Base-by-base conservation (phyloP, 352 stramenopile species). In the Globisporangium nagaii region DNA sequence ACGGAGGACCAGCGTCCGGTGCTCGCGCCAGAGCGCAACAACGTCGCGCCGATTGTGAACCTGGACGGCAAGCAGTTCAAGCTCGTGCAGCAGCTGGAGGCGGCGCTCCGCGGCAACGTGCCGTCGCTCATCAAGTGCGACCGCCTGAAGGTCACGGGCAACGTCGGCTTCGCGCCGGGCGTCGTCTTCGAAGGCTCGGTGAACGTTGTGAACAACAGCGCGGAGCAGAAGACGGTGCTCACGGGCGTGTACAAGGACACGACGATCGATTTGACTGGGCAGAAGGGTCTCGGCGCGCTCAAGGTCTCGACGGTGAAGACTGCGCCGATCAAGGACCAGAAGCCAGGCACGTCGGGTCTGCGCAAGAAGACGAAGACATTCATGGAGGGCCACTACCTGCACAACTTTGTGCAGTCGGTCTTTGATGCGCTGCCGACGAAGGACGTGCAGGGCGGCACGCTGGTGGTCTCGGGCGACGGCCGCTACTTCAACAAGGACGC, bases 351-450 rank as follows among this genome's bases (percentile, higher is more conserved):
- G 13, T 98, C 90, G 27, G 97, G 97, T 43, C 75, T 99, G 32
- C 84, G 97, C 54, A 99, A 99, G 81, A 99, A 99, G 85, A 99
- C 96, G 4, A 98, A 98, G 70, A 87, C 95, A 27, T 99, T 99
- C 77, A 98, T 98, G 93, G 84, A 94, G 42, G 73, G 90, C 56
- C 89, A 98, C 69, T 99, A 99, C 77, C 81, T 99, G 27, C 83
- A 99, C 71, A 99, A 99, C 77, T 95, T 96, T 73, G 94, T 99
- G 43, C 96, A 99, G 80, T 80, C 91, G 31, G 95, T 96, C 5
- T 98, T 99, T 56, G 93, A 98, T 50, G 91, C 97, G 37, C 79
- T 99, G 37, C 96, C 95, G 27, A 89, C 90, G 11, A 95, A 90
- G 45, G 90, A 98, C 62, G 55, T 99, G 24, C 87, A 93, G 22